Percentiles rank a stretch among this genome's conserved stretches.
Evolutionary conservation across 495 filamentous ascomycete species (phyloP).

Genomic region (Acidomyces sp.): DNA sequence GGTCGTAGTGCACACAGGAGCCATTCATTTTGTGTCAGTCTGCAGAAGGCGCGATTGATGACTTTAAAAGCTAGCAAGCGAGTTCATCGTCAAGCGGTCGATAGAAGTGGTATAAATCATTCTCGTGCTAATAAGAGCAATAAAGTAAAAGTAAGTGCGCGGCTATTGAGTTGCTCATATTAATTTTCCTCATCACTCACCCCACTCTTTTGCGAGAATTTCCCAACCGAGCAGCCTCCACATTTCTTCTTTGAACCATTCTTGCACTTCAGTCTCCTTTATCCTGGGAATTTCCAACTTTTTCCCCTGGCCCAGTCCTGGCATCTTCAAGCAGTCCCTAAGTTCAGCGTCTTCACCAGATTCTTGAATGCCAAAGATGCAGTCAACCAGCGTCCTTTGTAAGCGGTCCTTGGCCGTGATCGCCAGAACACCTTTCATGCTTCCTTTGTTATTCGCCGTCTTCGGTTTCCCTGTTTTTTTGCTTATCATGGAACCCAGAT

Average conservation of each 20-base stretch:
- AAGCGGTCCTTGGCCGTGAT: slow-evolving; percentile 23
- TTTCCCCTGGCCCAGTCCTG: slow-evolving; percentile 3
- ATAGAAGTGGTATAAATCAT: no score
- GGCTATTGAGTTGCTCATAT: no score
- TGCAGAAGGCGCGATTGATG: no score
- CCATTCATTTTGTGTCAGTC: no score
- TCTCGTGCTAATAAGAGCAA: no score
- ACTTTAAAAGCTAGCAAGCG: no score
- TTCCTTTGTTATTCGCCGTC: slow-evolving; percentile 3
- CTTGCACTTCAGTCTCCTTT: slow-evolving; percentile 21
- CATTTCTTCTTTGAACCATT: slow-evolving; percentile 27
- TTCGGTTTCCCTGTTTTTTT: slow-evolving; percentile 3
- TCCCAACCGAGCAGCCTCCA: slow-evolving; percentile 30
- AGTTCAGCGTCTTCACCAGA: background rate
- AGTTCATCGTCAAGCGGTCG: no score
- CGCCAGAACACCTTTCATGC: slow-evolving; percentile 16
- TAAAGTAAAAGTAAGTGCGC: no score
- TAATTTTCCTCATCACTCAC: no score
- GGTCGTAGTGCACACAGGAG: no score
- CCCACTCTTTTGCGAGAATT: slow-evolving; percentile 19
- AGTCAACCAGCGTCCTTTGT: slow-evolving; percentile 27
- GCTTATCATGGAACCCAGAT: slow-evolving; percentile 15
- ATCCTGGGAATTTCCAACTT: slow-evolving; percentile 16
- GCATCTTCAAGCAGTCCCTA: slow-evolving; percentile 24
- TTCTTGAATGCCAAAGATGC: slow-evolving; percentile 23